Conservation (phyloP, 2,329 filamentous ascomycete species). For the Bertia moriformis region DNA sequence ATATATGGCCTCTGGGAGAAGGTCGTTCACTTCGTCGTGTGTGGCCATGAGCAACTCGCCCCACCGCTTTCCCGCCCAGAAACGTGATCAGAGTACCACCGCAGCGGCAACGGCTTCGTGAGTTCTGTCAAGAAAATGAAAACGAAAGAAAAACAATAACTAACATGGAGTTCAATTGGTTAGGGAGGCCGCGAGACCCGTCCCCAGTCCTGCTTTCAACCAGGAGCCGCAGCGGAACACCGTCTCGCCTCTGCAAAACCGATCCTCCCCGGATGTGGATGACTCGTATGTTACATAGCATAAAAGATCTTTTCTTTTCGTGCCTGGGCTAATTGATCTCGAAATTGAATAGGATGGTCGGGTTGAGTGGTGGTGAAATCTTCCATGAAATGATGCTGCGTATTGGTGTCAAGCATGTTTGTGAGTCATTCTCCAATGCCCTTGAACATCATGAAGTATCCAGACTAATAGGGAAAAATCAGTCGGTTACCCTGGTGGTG, state of each 20-base stretch:
- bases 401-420: conserved; percentile 82
- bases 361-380: conserved; percentile 88
- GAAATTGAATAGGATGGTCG: conserved; percentile 56
- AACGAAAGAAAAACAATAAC: too few species aligned
- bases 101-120: not conserved
- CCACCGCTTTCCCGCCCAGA: conserved; percentile 1
- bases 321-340: too few species aligned
- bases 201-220: conserved; percentile 1
- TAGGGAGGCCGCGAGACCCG: not conserved
- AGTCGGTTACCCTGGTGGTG: conserved; percentile 86
- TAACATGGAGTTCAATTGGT: not conserved
- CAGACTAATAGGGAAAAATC: too few species aligned
- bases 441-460: too few species aligned
- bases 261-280: not conserved
- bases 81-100: not conserved
- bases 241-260: conserved; percentile 1
- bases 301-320: too few species aligned
- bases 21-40: not conserved
- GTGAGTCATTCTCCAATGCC: conserved; percentile 45
- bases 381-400: conserved; percentile 99
- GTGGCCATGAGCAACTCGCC: not conserved
- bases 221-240: not conserved
- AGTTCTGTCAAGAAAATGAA: not conserved
- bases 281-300: not conserved
- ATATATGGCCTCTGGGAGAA: not conserved